These are phyloP conservation scores for Orobanche coerulescens DNA, from an alignment of 257 asterid species.

Conservation along the genomic window DNA sequence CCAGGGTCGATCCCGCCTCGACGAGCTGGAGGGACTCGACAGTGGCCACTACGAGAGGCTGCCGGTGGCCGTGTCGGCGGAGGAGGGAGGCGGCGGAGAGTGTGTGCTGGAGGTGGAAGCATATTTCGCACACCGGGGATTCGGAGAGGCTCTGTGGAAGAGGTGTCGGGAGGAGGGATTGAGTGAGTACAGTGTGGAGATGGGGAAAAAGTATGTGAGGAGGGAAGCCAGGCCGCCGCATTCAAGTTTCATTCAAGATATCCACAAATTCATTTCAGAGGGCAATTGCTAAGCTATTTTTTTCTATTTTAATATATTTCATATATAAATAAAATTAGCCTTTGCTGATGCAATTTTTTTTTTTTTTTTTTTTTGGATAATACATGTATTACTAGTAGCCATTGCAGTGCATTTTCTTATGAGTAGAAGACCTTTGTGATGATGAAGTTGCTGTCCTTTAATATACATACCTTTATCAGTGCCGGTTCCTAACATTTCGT, in stretches of 20 bases:
- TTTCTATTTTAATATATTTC: no score
- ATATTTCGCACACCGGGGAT: conserved; percentile 54
- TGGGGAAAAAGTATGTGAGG: conserved; percentile 44
- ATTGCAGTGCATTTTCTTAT: not conserved
- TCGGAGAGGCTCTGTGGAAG: conserved; percentile 63
- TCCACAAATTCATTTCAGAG: conserved; percentile 40
- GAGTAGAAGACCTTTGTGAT: not conserved
- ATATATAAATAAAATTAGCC: no score
- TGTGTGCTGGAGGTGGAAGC: conserved; percentile 23
- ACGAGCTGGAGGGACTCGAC: conserved; percentile 57
- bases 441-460: not conserved
- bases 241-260: conserved; percentile 29
- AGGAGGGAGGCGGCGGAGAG: conserved; percentile 17
- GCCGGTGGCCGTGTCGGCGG: conserved; percentile 30
- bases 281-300: no score
- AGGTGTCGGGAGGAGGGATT: conserved; percentile 48
- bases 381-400: not conserved
- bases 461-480: no score
- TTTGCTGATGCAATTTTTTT: not conserved
- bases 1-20: conserved; percentile 35
- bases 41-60: conserved; percentile 59
- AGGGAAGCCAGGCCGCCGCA: conserved; percentile 38
- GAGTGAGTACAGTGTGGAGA: conserved; percentile 39
- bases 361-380: no score
- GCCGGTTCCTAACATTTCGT: no score